A percentile compares a stretch with the other conserved stretches of the same genome.
phyloP scores from a whole-genome alignment of 495 filamentous ascomycete species.

The Hypoxylon crocopeplum region DNA sequence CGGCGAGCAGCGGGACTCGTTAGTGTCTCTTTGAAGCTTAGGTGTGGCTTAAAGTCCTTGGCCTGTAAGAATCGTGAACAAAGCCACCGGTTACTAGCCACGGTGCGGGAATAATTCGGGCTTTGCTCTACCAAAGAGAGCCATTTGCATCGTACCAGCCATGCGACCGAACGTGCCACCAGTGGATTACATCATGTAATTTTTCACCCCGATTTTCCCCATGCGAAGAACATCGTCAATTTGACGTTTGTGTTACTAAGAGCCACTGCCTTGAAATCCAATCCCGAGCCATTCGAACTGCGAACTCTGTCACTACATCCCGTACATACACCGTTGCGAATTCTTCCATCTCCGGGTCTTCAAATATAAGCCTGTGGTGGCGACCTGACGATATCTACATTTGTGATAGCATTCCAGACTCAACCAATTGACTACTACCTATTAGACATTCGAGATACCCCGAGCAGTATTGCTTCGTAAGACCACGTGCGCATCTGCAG shows the following conservation, averaged over 20 bases:
- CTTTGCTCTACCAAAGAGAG: constrained; percentile 4
- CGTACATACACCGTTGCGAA: neutral
- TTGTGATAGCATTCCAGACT: constrained; percentile 17
- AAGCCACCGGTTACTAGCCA: constrained; percentile 24
- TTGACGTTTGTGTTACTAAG: constrained; percentile 31
- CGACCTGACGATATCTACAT: constrained; percentile 11
- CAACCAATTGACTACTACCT: neutral
- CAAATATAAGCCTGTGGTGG: constrained; percentile 15
- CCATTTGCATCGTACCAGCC: constrained; percentile 31
- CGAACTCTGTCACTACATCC: neutral
- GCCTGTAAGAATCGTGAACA: constrained; percentile 7
- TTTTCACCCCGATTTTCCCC: constrained; percentile 32
- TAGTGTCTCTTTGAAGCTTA: constrained; percentile 13
- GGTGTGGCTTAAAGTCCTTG: constrained; percentile 25
- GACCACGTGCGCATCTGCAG: constrained; percentile 16
- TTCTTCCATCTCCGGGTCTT: neutral
- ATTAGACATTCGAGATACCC: neutral
- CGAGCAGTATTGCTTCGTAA: neutral
- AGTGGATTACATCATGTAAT: constrained; percentile 38
- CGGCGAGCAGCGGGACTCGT: constrained; percentile 26
- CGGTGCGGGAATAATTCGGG: constrained; percentile 34
- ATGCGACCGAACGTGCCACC: constrained; percentile 23
- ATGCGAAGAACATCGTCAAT: constrained; percentile 20
- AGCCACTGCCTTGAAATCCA: constrained; percentile 8
- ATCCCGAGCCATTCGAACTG: constrained; percentile 25